Evolutionary conservation across 208 protist genomes (phyloP).

Genomic region (Leishmania tropica): DNA sequence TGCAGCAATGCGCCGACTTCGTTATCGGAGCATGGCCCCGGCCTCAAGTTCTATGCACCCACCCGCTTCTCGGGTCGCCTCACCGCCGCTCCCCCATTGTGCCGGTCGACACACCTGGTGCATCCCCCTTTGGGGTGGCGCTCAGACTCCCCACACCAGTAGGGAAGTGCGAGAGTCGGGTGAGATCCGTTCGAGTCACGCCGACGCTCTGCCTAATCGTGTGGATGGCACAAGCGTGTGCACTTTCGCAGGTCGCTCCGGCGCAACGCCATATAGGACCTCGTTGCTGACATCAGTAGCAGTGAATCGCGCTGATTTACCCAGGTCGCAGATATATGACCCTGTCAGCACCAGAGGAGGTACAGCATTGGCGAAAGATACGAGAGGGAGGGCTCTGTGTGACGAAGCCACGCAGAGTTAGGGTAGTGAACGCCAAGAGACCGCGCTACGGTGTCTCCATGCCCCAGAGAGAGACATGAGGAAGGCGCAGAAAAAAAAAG

Average conservation of each 20-base stretch:
- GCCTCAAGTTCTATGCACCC: not conserved
- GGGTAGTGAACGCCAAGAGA: not conserved
- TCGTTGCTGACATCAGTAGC: not conserved
- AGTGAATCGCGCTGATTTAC: not conserved
- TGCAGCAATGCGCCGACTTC: not conserved
- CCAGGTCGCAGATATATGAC: not conserved
- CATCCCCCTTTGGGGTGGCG: not conserved
- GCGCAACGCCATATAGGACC: not conserved
- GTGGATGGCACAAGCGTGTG: not conserved
- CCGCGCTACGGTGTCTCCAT: not conserved
- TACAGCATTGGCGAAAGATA: not conserved
- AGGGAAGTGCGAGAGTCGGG: not conserved
- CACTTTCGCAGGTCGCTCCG: not conserved
- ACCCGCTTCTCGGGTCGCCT: not conserved
- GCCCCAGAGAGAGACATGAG: not conserved
- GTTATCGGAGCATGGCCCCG: not conserved
- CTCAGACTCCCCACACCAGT: not conserved
- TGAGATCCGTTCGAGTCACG: not conserved
- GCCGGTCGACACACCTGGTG: not conserved
- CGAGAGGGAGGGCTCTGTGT: not conserved
- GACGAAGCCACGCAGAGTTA: not conserved
- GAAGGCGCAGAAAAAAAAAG: not conserved
- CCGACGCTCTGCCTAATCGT: not conserved
- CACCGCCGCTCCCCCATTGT: not conserved
- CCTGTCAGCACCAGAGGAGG: not conserved